Evolutionary conservation across 768 basidiomycete species (phyloP), one percentile per base, ranked within the genome.

Genomic region (Pholiota molesta): DNA sequence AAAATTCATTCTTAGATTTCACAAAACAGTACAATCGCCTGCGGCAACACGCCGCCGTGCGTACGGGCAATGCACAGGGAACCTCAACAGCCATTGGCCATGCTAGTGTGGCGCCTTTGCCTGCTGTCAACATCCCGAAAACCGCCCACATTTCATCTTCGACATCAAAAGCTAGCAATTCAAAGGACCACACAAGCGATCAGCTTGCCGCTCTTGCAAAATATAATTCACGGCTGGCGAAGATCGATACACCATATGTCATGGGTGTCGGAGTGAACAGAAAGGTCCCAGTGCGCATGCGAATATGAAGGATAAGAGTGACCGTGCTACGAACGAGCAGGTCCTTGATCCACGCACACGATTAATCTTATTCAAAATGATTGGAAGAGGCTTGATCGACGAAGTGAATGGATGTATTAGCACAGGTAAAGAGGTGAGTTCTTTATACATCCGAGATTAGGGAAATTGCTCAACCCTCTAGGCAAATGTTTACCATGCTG

Each of bases 1-100:
- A 65, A 59, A 42, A 52, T 44, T 62, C 66, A 62, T 57, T 60
- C 63, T 54, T 73, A 97, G 97, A 99, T 78, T 98, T 99, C 69
- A 99, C 97, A 35, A 99, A 99, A 76, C 95, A 98, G 69, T 99
- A 92, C 77, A 99, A 99, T 77, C 90, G 97, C 23, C 81, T 99
- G 31, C 81, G 91, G 54, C 96, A 98, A 73, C 94, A 98, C 72
- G 89, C 93, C 60, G 92, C 91, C 21, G 90, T 94, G 5, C 88
- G 88, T 39, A 85, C 86, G 17, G 91, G 92, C 2, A 86, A 81
- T 59, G 90, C 86, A 0, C 84, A 86, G 58, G 86, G 88, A 13
- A 72, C 80, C 6, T 70, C 79, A 1, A 89, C 89, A 5, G 77
- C 86, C 1, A 78, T 79, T 16, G 81, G 85, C 55, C 75, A 79